A percentile compares a stretch with the other conserved stretches of the same genome.
Conservation (phyloP, 2,329 filamentous ascomycete genomes). For the Clonostachys rhizophaga region DNA sequence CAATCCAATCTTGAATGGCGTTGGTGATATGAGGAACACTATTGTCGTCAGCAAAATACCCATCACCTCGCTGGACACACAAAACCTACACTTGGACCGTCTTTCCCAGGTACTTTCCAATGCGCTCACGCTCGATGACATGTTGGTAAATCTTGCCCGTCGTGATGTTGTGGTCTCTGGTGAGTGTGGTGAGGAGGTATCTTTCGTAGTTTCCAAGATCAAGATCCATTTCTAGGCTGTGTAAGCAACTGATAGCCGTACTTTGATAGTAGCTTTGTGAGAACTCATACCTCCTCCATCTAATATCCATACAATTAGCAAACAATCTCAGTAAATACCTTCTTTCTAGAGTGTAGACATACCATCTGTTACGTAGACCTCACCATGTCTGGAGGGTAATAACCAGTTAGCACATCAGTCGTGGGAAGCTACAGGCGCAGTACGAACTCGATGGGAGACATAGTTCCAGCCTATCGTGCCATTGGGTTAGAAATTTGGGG, state of each 20-base stretch:
- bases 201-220: conserved; percentile 55
- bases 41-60: neutral
- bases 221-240: conserved; percentile 31
- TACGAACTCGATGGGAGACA: neutral
- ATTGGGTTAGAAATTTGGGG: conserved; percentile 27
- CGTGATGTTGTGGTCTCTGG: conserved; percentile 90
- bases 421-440: neutral
- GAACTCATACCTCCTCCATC: no score
- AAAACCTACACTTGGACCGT: conserved; percentile 61
- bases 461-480: conserved; percentile 10
- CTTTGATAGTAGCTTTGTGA: no score
- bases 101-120: conserved; percentile 77
- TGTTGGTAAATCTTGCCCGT: conserved; percentile 91
- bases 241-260: no score
- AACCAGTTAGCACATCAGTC: neutral
- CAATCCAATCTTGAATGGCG: conserved; percentile 89
- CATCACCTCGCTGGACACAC: neutral
- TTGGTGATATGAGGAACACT: conserved; percentile 83
- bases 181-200: conserved; percentile 70
- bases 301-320: no score
- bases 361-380: conserved; percentile 35
- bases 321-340: no score
- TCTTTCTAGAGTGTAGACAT: no score
- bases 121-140: conserved; percentile 50
- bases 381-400: conserved; percentile 13